Conservation (phyloP, 768 basidiomycete species). For the Solioccasus polychromus region DNA sequence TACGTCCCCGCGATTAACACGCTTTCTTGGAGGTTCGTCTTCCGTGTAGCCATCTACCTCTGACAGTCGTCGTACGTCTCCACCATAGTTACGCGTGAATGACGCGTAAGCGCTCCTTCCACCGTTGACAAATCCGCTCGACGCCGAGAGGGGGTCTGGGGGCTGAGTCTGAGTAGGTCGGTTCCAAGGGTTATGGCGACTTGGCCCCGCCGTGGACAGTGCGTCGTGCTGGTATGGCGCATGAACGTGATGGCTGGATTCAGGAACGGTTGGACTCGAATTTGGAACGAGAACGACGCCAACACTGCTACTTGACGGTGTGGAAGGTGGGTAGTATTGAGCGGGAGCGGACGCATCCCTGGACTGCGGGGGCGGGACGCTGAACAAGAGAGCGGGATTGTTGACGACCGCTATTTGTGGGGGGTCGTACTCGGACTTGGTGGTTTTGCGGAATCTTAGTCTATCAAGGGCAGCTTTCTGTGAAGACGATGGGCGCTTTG, state of each 20-base stretch:
- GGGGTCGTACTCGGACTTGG: constrained; percentile 24
- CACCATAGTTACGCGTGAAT: constrained; percentile 41
- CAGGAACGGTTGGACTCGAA: constrained; percentile 60
- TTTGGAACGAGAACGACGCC: constrained; percentile 71
- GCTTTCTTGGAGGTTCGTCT: constrained; percentile 71
- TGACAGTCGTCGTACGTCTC: constrained; percentile 37
- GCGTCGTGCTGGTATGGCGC: constrained; percentile 45
- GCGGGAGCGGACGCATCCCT: constrained; percentile 71
- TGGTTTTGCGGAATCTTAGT: constrained; percentile 48
- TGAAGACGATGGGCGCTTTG: constrained; percentile 28
- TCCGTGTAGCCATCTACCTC: constrained; percentile 41
- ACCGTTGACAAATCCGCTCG: constrained; percentile 55
- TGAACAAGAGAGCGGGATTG: constrained; percentile 44
- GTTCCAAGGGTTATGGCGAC: constrained; percentile 36
- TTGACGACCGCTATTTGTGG: constrained; percentile 62
- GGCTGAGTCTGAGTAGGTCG: constrained; percentile 32
- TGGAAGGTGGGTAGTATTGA: constrained; percentile 52
- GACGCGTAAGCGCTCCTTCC: constrained; percentile 48
- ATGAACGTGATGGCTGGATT: constrained; percentile 38
- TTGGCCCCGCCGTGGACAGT: constrained; percentile 39
- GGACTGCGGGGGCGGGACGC: constrained; percentile 58
- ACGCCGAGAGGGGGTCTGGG: constrained; percentile 54
- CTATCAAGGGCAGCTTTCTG: constrained; percentile 44
- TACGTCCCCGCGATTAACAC: constrained; percentile 53
- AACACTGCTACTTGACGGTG: constrained; percentile 39